These are phyloP conservation scores for Amanita inopinata DNA, from an alignment of 768 basidiomycete species.

Conservation along the genomic window DNA sequence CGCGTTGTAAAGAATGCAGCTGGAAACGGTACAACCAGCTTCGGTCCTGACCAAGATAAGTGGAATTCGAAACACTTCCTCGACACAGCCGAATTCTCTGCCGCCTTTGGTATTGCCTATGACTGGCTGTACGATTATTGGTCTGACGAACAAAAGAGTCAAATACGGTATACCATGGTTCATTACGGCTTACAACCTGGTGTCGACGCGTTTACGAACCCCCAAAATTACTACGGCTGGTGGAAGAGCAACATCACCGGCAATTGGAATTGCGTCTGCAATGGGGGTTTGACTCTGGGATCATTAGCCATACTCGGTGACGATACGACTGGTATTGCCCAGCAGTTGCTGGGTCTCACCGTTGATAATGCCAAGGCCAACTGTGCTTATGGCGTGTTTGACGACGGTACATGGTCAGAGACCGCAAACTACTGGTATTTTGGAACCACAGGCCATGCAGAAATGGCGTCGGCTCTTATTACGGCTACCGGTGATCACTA, in stretches of 20 bases:
- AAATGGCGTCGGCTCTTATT: slow-evolving; percentile 74
- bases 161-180: slow-evolving; percentile 66
- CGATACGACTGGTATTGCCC: slow-evolving; percentile 65
- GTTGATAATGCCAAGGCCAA: slow-evolving; percentile 67
- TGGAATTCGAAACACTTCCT: slow-evolving; percentile 95
- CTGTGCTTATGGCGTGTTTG: slow-evolving; percentile 52
- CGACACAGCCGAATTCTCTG: slow-evolving; percentile 81
- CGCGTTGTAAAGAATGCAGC: slow-evolving; percentile 50
- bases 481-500: slow-evolving; percentile 82
- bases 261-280: slow-evolving; percentile 99
- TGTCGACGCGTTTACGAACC: slow-evolving; percentile 36
- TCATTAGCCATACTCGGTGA: slow-evolving; percentile 86
- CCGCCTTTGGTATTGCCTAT: slow-evolving; percentile 87
- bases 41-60: slow-evolving; percentile 53
- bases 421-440: slow-evolving; percentile 96
- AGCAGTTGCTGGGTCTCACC: slow-evolving; percentile 55
- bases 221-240: slow-evolving; percentile 48
- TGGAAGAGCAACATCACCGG: slow-evolving; percentile 68
- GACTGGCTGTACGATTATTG: slow-evolving; percentile 92
- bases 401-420: slow-evolving; percentile 89
- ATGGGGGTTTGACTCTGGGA: slow-evolving; percentile 80
- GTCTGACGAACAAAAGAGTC: slow-evolving; percentile 59
- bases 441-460: slow-evolving; percentile 83
- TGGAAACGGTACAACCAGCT: slow-evolving; percentile 53
- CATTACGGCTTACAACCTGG: slow-evolving; percentile 70